Evolutionary conservation across 441 rosid genomes (phyloP).

Genomic region (Omphalea diandra): DNA sequence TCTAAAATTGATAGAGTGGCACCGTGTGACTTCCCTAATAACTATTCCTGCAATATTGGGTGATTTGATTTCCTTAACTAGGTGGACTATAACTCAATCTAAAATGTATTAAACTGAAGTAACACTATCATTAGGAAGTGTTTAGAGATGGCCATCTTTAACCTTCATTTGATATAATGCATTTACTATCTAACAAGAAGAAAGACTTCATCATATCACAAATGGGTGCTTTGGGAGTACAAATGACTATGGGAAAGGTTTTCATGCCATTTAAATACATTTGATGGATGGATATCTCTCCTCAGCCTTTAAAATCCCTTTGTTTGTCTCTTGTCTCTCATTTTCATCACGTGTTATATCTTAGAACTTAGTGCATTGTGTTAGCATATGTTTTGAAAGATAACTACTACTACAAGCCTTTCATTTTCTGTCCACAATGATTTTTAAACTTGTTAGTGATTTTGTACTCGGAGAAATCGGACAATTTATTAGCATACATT

Average conservation of each 20-base stretch:
- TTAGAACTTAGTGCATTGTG: background rate
- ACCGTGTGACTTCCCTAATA: slow-evolving; percentile 68
- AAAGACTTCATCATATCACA: background rate
- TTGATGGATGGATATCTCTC: background rate
- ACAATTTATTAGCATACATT: background rate
- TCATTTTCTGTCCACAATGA: background rate
- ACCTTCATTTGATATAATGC: background rate
- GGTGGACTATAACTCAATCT: slow-evolving; percentile 38
- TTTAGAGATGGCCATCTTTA: background rate
- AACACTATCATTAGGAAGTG: background rate
- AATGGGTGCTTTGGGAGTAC: background rate
- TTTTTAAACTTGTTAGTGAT: background rate
- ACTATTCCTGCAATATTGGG: slow-evolving; percentile 81
- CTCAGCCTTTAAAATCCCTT: background rate
- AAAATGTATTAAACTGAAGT: slow-evolving; percentile 1
- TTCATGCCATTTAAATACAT: slow-evolving; percentile 6
- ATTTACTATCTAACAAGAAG: background rate
- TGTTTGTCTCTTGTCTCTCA: too few relatives aligned
- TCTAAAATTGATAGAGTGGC: slow-evolving; percentile 48
- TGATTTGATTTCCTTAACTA: slow-evolving; percentile 49
- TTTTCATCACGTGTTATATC: background rate
- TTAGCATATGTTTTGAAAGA: background rate
- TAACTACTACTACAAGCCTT: background rate
- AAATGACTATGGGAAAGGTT: background rate
- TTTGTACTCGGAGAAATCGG: background rate